phyloP scores from a whole-genome alignment of 768 basidiomycete genomes.

The Paxillus involutus region DNA sequence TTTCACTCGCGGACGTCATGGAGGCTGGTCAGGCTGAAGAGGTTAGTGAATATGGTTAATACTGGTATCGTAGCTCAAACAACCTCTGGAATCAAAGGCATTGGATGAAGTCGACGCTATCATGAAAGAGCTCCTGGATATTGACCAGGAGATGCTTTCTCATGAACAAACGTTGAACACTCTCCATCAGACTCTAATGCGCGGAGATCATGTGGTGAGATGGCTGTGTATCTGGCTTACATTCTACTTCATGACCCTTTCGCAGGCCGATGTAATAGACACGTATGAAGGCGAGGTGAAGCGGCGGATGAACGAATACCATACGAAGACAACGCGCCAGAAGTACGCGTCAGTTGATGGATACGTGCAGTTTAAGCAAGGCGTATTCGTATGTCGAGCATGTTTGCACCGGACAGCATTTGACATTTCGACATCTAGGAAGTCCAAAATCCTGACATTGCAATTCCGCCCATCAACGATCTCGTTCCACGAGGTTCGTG shows the following conservation, averaged over 20 bases:
- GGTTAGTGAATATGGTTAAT: conserved; percentile 35
- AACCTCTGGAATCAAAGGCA: conserved; percentile 36
- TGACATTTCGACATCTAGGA: conserved; percentile 46
- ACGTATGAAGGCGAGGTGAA: conserved; percentile 51
- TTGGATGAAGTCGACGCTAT: conserved; percentile 60
- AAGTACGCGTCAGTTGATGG: conserved; percentile 66
- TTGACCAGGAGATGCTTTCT: conserved; percentile 56
- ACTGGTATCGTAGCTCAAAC: not conserved
- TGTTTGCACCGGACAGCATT: not conserved
- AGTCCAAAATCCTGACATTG: conserved; percentile 57
- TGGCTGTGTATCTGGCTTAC: not conserved
- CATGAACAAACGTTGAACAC: conserved; percentile 55
- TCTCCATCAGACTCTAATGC: conserved; percentile 55
- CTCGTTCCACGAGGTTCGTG: conserved; percentile 65
- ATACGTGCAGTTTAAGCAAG: conserved; percentile 63
- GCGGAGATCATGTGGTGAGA: conserved; percentile 62
- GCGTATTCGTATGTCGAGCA: conserved; percentile 57
- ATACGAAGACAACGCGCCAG: conserved; percentile 67
- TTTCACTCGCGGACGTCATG: conserved; percentile 60
- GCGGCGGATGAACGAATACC: conserved; percentile 45
- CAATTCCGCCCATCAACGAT: conserved; percentile 78
- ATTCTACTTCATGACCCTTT: not conserved
- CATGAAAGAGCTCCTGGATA: conserved; percentile 70
- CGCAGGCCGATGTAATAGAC: conserved; percentile 52
- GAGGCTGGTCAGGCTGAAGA: conserved; percentile 52